Evolutionary conservation across 2,329 filamentous ascomycete species (phyloP).

Genomic region (Dothistroma pini): DNA sequence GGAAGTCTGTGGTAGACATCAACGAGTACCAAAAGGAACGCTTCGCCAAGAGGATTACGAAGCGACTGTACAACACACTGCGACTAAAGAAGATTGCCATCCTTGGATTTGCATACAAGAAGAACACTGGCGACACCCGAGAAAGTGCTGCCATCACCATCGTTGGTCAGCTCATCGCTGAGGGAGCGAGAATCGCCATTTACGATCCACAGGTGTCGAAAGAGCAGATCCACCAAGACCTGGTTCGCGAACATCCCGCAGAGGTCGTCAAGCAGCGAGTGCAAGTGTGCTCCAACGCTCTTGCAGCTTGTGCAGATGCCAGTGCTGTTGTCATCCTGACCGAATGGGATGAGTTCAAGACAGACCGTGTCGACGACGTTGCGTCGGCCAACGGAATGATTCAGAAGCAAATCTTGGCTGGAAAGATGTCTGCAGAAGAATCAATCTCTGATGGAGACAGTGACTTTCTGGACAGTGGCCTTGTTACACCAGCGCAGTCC

Average conservation of each 20-base stretch:
- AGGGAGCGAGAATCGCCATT: conserved; percentile 61
- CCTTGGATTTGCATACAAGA: conserved; percentile 76
- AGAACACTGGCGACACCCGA: conserved; percentile 70
- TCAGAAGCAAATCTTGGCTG: not conserved
- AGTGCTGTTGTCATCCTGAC: conserved; percentile 35
- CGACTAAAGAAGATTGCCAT: conserved; percentile 66
- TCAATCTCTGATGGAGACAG: conserved; percentile 17
- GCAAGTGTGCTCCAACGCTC: conserved; percentile 30
- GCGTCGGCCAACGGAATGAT: not conserved
- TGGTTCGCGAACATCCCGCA: conserved; percentile 24
- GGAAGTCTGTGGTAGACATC: conserved; percentile 69
- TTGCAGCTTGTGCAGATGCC: conserved; percentile 34
- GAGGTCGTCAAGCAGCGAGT: conserved; percentile 30
- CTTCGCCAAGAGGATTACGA: conserved; percentile 64
- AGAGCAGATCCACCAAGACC: conserved; percentile 34
- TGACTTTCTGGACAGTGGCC: conserved; percentile 20
- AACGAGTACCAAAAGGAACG: conserved; percentile 71
- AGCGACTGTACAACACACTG: conserved; percentile 65
- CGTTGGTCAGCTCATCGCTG: conserved; percentile 61
- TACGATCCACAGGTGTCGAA: conserved; percentile 56
- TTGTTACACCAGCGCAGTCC: conserved; percentile 17
- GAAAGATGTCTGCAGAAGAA: conserved; percentile 6
- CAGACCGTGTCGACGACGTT: conserved; percentile 21
- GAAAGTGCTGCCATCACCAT: conserved; percentile 67
- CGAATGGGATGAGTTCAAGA: conserved; percentile 38